phyloP scores from a whole-genome alignment of 1,284 basidiomycete genomes.

The Wolfiporia cocos region DNA sequence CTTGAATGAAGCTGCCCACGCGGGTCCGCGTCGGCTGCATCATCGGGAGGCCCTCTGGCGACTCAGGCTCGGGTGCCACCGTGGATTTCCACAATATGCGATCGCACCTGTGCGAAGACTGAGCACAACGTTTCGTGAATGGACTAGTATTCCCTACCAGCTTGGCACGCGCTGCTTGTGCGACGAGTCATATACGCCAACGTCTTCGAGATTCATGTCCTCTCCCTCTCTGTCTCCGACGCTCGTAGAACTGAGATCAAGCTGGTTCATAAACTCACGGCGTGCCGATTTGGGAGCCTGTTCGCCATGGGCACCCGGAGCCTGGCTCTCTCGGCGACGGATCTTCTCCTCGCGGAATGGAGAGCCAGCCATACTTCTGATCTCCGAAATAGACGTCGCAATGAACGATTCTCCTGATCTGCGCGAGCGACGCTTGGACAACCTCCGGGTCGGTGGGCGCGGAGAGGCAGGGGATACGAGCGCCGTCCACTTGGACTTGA shows the following conservation, averaged over 20 bases:
- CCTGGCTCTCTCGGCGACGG: no score
- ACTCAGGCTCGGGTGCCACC: slow-evolving; percentile 39
- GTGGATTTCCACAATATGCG: slow-evolving; percentile 76
- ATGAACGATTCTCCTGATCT: no score
- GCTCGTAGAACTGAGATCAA: no score
- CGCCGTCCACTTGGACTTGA: slow-evolving; percentile 50
- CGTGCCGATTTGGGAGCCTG: no score
- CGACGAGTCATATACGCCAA: slow-evolving; percentile 72
- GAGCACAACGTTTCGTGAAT: no score
- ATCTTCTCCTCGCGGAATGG: no score
- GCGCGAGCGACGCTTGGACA: no score
- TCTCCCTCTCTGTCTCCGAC: slow-evolving; percentile 28
- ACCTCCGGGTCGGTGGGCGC: no score
- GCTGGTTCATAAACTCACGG: no score
- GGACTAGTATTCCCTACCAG: slow-evolving; percentile 41
- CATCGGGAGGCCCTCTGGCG: slow-evolving; percentile 30
- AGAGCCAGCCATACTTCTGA: no score
- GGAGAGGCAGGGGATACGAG: slow-evolving; percentile 1
- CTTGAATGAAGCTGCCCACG: slow-evolving; percentile 48
- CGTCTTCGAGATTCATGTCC: slow-evolving; percentile 37
- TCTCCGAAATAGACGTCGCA: no score
- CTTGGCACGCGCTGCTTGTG: slow-evolving; percentile 77
- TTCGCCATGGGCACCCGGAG: no score
- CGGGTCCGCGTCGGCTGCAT: slow-evolving; percentile 32
- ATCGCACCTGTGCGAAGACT: slow-evolving; percentile 70